phyloP scores from a whole-genome alignment of 2,329 filamentous ascomycete species.

The Colletotrichum chlorophyti region DNA sequence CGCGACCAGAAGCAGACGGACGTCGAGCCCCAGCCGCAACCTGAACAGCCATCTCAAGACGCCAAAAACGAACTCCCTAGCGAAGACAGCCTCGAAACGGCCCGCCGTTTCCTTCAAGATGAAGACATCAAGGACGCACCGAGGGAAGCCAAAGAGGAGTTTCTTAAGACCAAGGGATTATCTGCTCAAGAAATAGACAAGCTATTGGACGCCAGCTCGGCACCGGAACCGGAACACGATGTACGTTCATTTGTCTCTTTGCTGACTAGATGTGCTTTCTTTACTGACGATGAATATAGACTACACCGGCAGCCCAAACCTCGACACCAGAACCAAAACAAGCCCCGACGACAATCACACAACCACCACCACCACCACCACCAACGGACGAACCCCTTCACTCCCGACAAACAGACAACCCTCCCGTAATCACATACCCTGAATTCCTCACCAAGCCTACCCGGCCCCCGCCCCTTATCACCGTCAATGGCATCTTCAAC shows the following conservation, averaged over 20 bases:
- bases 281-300: not conserved
- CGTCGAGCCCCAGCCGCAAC: conserved; percentile 2
- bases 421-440: conserved; percentile 73
- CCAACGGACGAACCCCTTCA: conserved; percentile 15
- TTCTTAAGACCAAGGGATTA: conserved; percentile 81
- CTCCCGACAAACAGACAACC: conserved; percentile 45
- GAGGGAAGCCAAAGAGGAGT: conserved; percentile 75
- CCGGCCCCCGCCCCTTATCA: conserved; percentile 67
- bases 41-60: conserved; percentile 16
- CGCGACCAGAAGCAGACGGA: conserved; percentile 28
- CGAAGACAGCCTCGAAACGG: conserved; percentile 61
- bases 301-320: not conserved
- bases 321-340: conserved; percentile 4
- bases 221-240: conserved; percentile 19
- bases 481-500: conserved; percentile 63
- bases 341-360: not conserved
- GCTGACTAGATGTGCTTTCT: not conserved
- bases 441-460: conserved; percentile 69
- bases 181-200: conserved; percentile 69
- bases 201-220: conserved; percentile 55
- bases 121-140: conserved; percentile 73
- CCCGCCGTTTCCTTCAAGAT: conserved; percentile 78
- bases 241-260: not conserved
- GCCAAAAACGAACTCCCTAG: conserved; percentile 16
- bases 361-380: not conserved